Evolutionary conservation across 768 basidiomycete genomes (phyloP).

Genomic region (Galerina marginata): DNA sequence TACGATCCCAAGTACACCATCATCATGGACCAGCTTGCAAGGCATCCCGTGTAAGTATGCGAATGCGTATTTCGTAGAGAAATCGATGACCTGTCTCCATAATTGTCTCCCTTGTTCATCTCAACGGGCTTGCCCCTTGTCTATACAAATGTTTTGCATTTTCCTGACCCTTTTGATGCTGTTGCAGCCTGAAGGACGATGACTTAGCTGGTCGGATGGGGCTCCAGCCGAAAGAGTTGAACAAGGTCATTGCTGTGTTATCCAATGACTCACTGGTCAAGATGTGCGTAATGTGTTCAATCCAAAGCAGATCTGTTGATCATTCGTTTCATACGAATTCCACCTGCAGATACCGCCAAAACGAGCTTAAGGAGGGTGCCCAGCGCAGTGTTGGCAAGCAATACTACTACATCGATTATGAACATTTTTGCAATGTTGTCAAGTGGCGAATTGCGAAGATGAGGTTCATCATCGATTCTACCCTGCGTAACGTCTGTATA

Average conservation of each 20-base stretch:
- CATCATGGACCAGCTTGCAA: constrained; percentile 91
- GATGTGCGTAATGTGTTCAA: constrained; percentile 56
- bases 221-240: constrained; percentile 86
- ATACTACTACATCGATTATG: constrained; percentile 97
- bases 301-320: neutral
- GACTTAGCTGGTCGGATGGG: constrained; percentile 92
- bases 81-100: constrained; percentile 13
- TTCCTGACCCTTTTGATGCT: constrained; percentile 28
- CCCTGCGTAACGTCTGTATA: constrained; percentile 78
- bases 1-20: constrained; percentile 93
- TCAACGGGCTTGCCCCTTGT: constrained; percentile 9
- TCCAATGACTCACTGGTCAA: constrained; percentile 79
- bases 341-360: constrained; percentile 76
- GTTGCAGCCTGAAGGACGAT: constrained; percentile 86
- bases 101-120: constrained; percentile 12
- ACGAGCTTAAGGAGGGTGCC: constrained; percentile 89
- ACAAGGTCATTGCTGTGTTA: constrained; percentile 85
- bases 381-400: constrained; percentile 86
- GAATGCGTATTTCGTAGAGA: constrained; percentile 22
- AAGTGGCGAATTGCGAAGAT: constrained; percentile 97
- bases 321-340: neutral
- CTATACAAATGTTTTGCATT: constrained; percentile 14
- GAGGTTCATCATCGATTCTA: constrained; percentile 87
- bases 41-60: constrained; percentile 90
- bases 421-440: constrained; percentile 94